Percentiles rank a stretch among this genome's conserved stretches.
Evolutionary conservation across 108 stramenopile species (phyloP).

Genomic region (Parietichytrium sp.): DNA sequence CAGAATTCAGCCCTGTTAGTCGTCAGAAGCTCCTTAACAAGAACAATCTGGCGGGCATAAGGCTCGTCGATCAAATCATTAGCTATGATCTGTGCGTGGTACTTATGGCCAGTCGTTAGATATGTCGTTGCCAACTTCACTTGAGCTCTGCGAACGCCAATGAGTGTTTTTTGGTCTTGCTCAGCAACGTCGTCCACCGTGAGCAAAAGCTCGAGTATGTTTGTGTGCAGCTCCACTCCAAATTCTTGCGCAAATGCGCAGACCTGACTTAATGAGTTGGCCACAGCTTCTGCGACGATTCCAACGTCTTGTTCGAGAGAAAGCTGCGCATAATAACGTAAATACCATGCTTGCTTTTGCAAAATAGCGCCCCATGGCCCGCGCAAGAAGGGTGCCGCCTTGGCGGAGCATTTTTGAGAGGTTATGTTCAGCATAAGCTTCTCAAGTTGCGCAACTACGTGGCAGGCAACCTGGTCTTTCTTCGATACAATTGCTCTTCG

Average conservation of each 20-base stretch:
- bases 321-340: conserved; percentile 6
- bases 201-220: conserved; percentile 1
- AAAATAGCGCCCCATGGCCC: not conserved
- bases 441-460: not conserved
- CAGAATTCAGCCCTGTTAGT: conserved; percentile 29
- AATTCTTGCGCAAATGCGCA: not conserved
- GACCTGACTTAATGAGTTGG: not conserved
- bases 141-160: conserved; percentile 31
- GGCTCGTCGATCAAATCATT: conserved; percentile 3
- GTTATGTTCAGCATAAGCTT: not conserved
- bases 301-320: not conserved
- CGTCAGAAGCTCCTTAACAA: not conserved
- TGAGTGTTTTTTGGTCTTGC: conserved; percentile 2
- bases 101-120: not conserved
- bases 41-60: not conserved
- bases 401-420: not conserved
- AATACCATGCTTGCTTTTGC: not conserved
- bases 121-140: not conserved
- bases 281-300: not conserved
- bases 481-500: not conserved
- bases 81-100: not conserved
- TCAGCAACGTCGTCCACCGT: conserved; percentile 25
- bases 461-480: not conserved
- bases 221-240: not conserved
- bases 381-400: not conserved